These are phyloP conservation scores for Brassica balearica DNA, from an alignment of 441 rosid genomes.

Conservation along the genomic window DNA sequence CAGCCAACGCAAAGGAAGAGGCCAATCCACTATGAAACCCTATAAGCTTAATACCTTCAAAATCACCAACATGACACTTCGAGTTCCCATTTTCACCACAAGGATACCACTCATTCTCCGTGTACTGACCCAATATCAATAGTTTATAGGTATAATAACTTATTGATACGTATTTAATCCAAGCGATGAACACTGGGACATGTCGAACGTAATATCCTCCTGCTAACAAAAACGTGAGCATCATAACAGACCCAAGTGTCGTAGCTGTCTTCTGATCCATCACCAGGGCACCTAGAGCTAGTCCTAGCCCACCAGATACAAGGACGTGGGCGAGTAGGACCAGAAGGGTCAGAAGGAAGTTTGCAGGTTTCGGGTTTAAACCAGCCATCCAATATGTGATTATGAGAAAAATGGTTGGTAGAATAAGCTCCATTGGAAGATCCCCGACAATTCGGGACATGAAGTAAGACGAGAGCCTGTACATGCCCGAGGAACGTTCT, in stretches of 20 bases:
- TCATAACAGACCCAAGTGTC: conserved; percentile 81
- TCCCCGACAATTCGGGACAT: conserved; percentile 57
- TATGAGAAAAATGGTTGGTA: conserved; percentile 57
- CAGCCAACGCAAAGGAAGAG: conserved; percentile 62
- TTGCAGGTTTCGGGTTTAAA: conserved; percentile 45
- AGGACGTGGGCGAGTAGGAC: conserved; percentile 73
- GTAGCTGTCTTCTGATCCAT: conserved; percentile 89
- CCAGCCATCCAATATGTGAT: conserved; percentile 84
- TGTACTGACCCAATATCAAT: conserved; percentile 76
- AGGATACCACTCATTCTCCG: conserved; percentile 53
- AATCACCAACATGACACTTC: conserved; percentile 71
- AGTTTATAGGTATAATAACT: conserved; percentile 84
- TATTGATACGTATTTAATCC: conserved; percentile 83
- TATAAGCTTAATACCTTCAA: conserved; percentile 60
- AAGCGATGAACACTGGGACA: conserved; percentile 74
- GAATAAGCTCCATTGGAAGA: conserved; percentile 75
- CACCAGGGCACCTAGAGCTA: conserved; percentile 83
- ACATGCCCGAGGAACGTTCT: conserved; percentile 85
- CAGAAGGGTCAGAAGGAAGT: conserved; percentile 57
- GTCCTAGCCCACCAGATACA: conserved; percentile 87
- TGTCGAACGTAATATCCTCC: conserved; percentile 94
- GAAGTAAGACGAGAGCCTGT: conserved; percentile 66
- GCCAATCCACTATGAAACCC: conserved; percentile 52
- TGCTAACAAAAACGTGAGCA: conserved; percentile 73
- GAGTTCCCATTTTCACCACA: conserved; percentile 56